Evolutionary conservation across 768 basidiomycete species (phyloP).

Genomic region (Trametes cinnabarina): DNA sequence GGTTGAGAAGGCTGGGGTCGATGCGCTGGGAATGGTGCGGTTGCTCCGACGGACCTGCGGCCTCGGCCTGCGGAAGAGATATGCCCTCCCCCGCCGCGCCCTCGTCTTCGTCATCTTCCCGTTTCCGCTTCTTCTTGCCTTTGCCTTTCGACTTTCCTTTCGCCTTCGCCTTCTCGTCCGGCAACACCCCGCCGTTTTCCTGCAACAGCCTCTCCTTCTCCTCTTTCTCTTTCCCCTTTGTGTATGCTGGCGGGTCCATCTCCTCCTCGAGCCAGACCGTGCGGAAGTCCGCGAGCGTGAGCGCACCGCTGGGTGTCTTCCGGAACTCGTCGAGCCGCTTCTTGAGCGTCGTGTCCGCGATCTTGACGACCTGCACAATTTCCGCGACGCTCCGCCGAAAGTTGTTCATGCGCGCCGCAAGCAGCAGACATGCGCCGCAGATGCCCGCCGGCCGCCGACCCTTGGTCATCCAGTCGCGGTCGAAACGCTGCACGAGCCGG

Average conservation of each 20-base stretch:
- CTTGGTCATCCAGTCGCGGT: conserved; percentile 95
- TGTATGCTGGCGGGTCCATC: conserved; percentile 89
- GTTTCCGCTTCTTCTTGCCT: conserved; percentile 24
- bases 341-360: conserved; percentile 91
- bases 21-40: conserved; percentile 33
- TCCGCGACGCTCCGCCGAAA: conserved; percentile 91
- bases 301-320: conserved; percentile 76
- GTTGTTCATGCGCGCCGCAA: conserved; percentile 98
- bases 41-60: neutral
- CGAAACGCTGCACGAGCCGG: conserved; percentile 90
- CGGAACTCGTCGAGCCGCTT: conserved; percentile 96
- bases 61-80: neutral
- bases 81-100: conserved; percentile 1
- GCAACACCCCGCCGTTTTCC: conserved; percentile 28
- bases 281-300: conserved; percentile 88
- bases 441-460: conserved; percentile 85
- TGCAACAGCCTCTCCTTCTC: conserved; percentile 46
- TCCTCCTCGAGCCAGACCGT: conserved; percentile 83
- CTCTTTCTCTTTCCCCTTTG: conserved; percentile 70
- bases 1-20: conserved; percentile 58
- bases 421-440: conserved; percentile 91
- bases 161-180: conserved; percentile 28
- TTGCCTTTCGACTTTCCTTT: conserved; percentile 35
- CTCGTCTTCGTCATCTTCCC: conserved; percentile 39
- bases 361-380: conserved; percentile 98